phyloP scores from a whole-genome alignment of 2,329 filamentous ascomycete genomes.

The Xylariaceae sp. region DNA sequence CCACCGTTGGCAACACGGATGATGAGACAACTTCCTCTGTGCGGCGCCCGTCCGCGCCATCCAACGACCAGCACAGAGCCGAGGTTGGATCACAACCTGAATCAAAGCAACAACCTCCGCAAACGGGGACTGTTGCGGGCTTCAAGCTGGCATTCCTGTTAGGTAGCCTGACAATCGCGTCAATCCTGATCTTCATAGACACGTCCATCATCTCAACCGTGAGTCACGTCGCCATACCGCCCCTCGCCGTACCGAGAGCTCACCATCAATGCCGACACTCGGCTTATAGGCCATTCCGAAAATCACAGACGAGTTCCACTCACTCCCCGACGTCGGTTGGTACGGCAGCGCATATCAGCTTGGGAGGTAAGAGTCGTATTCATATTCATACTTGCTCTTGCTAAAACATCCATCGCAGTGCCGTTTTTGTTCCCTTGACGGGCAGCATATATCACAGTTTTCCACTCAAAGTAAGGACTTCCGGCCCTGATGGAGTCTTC shows the following conservation, averaged over 20 bases:
- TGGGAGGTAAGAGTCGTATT: no score
- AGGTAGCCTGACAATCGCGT: background rate
- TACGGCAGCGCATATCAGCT: background rate
- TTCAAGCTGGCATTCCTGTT: no score
- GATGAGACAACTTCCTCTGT: no score
- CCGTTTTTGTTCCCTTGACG: background rate
- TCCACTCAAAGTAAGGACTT: background rate
- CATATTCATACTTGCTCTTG: background rate
- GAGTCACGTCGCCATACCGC: background rate
- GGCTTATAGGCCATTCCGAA: background rate
- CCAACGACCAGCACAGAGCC: no score
- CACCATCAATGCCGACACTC: no score
- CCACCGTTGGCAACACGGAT: no score
- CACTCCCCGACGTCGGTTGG: background rate
- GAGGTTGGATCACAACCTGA: no score
- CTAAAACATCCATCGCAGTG: background rate
- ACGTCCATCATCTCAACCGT: background rate
- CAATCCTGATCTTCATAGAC: background rate
- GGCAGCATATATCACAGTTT: background rate
- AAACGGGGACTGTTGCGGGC: no score
- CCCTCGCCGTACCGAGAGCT: background rate
- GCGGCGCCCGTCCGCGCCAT: no score
- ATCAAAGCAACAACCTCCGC: no score
- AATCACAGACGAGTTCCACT: background rate
- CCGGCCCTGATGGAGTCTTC: background rate